Evolutionary conservation across 2,329 filamentous ascomycete species (phyloP).

Genomic region (Cercospora zeae-maydis): DNA sequence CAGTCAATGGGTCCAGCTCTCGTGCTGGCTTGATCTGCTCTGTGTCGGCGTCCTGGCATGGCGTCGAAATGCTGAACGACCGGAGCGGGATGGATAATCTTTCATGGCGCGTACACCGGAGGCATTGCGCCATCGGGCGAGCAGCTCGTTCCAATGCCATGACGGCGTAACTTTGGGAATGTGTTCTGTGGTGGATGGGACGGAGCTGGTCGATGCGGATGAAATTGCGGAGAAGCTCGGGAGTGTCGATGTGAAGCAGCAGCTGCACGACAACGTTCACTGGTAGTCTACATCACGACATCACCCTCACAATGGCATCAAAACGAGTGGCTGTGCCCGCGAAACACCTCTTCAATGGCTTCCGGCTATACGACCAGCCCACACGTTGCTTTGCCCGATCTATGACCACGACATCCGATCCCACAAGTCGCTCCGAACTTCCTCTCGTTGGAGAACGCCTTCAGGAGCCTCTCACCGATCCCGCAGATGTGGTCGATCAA

Average conservation of each 20-base stretch:
- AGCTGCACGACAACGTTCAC: constrained; percentile 12
- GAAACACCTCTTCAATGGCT: constrained; percentile 34
- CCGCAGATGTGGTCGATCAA: constrained; percentile 35
- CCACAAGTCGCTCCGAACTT: not conserved
- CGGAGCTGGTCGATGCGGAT: not conserved
- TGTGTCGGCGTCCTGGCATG: constrained; percentile 44
- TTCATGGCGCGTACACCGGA: constrained; percentile 30
- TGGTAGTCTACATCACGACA: constrained; percentile 5
- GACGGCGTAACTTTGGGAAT: not conserved
- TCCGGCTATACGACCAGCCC: constrained; percentile 23
- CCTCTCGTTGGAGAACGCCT: not conserved
- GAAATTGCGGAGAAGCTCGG: constrained; percentile 13
- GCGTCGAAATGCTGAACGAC: constrained; percentile 48
- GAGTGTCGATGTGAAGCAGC: not conserved
- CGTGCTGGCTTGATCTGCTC: constrained; percentile 17
- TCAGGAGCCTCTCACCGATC: constrained; percentile 33
- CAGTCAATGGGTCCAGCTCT: constrained; percentile 22
- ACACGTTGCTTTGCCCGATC: constrained; percentile 46
- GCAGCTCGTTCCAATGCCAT: constrained; percentile 38
- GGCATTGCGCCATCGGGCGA: constrained; percentile 32
- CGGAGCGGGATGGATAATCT: constrained; percentile 38
- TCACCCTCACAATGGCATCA: constrained; percentile 39
- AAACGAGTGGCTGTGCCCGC: constrained; percentile 39
- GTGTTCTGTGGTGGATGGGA: not conserved
- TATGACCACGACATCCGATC: constrained; percentile 49